A percentile compares a stretch with the other conserved stretches of the same genome.
phyloP scores from a whole-genome alignment of 2,329 filamentous ascomycete genomes.

The Ophiocordyceps camponoti-leonardi region DNA sequence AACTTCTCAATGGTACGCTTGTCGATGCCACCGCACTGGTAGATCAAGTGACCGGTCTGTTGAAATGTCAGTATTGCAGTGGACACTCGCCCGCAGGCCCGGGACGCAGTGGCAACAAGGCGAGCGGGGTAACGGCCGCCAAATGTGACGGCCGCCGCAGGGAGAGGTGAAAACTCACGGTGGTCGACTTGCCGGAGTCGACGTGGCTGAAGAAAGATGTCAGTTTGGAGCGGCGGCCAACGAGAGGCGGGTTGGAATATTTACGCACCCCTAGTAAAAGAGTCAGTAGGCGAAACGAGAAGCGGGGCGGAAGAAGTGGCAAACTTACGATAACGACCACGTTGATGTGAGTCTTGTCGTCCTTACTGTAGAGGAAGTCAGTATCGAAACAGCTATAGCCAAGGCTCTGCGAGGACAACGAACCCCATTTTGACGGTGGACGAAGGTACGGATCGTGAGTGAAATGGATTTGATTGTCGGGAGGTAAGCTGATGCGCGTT shows the following conservation, averaged over 20 bases:
- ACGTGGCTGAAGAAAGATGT: slow-evolving; percentile 49
- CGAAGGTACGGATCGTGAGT: slow-evolving; percentile 1
- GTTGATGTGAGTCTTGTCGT: slow-evolving; percentile 93
- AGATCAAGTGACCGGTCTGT: slow-evolving; percentile 81
- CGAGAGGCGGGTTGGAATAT: background rate
- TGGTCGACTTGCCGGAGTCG: slow-evolving; percentile 98
- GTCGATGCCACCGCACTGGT: slow-evolving; percentile 99
- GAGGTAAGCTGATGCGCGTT: slow-evolving; percentile 2
- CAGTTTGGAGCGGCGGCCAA: slow-evolving; percentile 14
- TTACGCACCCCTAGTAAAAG: slow-evolving; percentile 11
- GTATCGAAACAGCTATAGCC: background rate
- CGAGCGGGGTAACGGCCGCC: slow-evolving; percentile 4
- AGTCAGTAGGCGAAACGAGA: slow-evolving; percentile 5
- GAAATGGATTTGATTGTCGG: slow-evolving; percentile 3
- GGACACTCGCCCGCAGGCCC: background rate
- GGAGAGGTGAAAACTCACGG: slow-evolving; percentile 42
- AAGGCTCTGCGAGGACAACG: slow-evolving; percentile 2
- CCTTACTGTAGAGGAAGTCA: slow-evolving; percentile 47
- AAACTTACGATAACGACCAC: slow-evolving; percentile 73
- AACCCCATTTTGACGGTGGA: slow-evolving; percentile 20
- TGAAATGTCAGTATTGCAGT: slow-evolving; percentile 8
- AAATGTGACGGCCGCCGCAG: slow-evolving; percentile 1
- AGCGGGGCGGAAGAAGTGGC: background rate
- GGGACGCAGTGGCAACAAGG: slow-evolving; percentile 1
- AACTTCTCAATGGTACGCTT: slow-evolving; percentile 99